These are phyloP conservation scores for Hondaea fermentalgiana DNA, from an alignment of 108 stramenopile species.

Conservation along the genomic window DNA sequence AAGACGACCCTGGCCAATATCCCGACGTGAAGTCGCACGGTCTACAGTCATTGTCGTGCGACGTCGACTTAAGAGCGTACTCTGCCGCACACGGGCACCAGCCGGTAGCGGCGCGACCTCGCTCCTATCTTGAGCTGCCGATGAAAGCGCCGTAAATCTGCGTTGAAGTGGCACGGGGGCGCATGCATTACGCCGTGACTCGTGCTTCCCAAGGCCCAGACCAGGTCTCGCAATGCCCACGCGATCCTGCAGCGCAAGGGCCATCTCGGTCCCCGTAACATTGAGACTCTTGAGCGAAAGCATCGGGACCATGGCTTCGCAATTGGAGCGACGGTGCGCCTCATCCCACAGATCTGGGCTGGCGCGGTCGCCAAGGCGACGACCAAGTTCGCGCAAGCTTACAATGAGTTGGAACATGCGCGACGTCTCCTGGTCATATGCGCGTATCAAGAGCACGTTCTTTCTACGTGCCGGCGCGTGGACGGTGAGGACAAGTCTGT, in stretches of 20 bases:
- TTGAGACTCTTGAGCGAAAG: background rate
- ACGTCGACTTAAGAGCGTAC: background rate
- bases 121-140: no score
- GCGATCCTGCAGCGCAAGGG: background rate
- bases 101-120: background rate
- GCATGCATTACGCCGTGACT: background rate
- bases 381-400: background rate
- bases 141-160: background rate
- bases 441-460: background rate
- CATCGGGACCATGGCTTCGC: background rate
- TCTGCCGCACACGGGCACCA: background rate
- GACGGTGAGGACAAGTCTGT: background rate
- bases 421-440: background rate
- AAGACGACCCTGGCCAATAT: background rate
- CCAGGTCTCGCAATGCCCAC: background rate
- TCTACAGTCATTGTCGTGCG: background rate
- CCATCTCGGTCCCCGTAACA: background rate
- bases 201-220: background rate
- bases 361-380: background rate
- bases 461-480: background rate
- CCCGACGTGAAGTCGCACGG: background rate
- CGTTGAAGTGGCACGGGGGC: background rate
- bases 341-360: background rate
- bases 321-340: background rate
- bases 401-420: background rate